Evolutionary conservation across 192 early-diverging fungal species (phyloP).

Genomic region (Phlyctochytrium bullatum): DNA sequence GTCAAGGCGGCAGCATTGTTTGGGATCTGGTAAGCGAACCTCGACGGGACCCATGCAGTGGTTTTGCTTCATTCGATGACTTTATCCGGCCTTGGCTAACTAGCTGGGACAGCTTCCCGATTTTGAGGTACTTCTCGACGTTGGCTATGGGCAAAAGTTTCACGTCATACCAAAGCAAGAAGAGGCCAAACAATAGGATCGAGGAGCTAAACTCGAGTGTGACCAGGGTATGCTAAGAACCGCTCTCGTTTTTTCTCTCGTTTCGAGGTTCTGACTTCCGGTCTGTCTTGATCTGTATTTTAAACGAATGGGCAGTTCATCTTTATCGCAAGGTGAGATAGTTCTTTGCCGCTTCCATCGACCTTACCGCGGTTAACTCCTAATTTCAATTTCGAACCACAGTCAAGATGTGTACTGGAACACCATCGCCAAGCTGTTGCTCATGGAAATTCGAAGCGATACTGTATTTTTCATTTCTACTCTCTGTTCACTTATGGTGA

Average conservation of each 20-base stretch:
- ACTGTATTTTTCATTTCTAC: background rate
- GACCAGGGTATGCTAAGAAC: background rate
- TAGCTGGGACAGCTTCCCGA: background rate
- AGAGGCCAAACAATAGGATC: background rate
- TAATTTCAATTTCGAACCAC: background rate
- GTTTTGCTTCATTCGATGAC: background rate
- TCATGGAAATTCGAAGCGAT: background rate
- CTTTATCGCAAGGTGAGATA: too few species aligned
- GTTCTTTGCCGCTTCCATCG: too few species aligned
- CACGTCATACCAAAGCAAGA: background rate
- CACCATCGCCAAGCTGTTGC: background rate
- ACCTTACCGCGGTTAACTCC: background rate
- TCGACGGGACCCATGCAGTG: too few species aligned
- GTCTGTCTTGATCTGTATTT: background rate
- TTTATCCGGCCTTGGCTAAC: too few species aligned
- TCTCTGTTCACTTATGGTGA: background rate
- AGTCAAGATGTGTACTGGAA: background rate
- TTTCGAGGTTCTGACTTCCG: background rate
- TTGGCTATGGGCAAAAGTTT: background rate
- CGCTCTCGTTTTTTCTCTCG: background rate
- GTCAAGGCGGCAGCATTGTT: background rate
- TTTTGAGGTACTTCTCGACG: background rate
- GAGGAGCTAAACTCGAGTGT: background rate
- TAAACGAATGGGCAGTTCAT: too few species aligned
- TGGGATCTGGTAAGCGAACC: background rate